Percentiles rank a stretch among this genome's conserved stretches.
Evolutionary conservation across 179 eudicot genomes (phyloP).

Genomic region (Camellia oleifera): DNA sequence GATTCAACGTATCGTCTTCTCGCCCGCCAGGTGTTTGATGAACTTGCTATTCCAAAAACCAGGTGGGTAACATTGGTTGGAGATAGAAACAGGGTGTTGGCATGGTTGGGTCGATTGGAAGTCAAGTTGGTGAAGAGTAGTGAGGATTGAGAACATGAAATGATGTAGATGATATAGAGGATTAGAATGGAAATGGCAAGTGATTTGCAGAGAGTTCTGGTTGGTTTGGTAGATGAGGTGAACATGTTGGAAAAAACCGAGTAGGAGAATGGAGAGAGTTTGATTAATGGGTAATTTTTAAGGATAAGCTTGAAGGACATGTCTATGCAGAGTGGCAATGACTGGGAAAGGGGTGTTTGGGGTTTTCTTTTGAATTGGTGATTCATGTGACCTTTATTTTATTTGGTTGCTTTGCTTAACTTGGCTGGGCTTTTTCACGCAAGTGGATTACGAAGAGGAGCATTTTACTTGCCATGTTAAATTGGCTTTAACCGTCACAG

Average conservation of each 20-base stretch:
- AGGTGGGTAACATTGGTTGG: conserved; percentile 50
- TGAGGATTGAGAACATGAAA: conserved; percentile 1
- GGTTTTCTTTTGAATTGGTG: not conserved
- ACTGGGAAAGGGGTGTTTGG: not conserved
- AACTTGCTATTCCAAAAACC: conserved; percentile 55
- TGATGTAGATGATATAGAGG: conserved; percentile 14
- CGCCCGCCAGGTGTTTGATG: conserved; percentile 31
- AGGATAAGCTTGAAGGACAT: not conserved
- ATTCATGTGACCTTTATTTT: not conserved
- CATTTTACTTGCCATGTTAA: no score
- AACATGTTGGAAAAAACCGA: conserved; percentile 4
- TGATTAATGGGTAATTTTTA: not conserved
- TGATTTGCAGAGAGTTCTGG: conserved; percentile 13
- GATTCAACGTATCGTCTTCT: conserved; percentile 44
- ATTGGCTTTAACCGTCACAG: no score
- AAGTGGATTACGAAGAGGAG: no score
- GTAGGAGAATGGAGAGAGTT: not conserved
- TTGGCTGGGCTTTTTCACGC: no score
- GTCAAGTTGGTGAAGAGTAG: not conserved
- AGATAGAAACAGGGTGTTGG: not conserved
- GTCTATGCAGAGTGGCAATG: not conserved
- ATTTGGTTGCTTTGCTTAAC: no score
- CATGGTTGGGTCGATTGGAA: not conserved
- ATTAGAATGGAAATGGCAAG: conserved; percentile 16
- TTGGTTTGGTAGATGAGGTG: conserved; percentile 2